Conservation (phyloP, 2,329 filamentous ascomycete genomes). For the Exophiala alcalophila region DNA sequence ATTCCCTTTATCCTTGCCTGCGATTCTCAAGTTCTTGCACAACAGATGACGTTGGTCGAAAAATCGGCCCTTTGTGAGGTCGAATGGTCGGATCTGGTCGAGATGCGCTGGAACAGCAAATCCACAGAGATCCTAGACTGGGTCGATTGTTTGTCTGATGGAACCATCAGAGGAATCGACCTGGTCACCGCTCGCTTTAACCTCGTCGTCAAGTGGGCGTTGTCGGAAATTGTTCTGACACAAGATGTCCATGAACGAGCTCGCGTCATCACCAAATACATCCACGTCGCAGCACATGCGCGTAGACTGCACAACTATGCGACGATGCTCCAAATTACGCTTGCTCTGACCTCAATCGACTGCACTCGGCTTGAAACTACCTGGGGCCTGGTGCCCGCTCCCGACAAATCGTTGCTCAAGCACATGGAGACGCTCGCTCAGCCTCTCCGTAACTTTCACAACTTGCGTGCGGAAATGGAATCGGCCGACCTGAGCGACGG, state of each 20-base stretch:
- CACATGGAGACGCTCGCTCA: slow-evolving; percentile 61
- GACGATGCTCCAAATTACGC: slow-evolving; percentile 63
- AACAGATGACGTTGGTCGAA: slow-evolving; percentile 64
- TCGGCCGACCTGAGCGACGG: slow-evolving; percentile 56
- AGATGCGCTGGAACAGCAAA: slow-evolving; percentile 60
- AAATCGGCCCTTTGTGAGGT: slow-evolving; percentile 64
- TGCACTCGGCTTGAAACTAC: slow-evolving; percentile 56
- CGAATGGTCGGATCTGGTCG: slow-evolving; percentile 64
- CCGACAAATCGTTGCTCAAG: slow-evolving; percentile 55
- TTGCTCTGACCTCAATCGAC: slow-evolving; percentile 60
- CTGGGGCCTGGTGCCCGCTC: slow-evolving; percentile 55
- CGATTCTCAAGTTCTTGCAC: slow-evolving; percentile 58
- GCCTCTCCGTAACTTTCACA: slow-evolving; percentile 62
- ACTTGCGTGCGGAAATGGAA: slow-evolving; percentile 63
- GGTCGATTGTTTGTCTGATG: slow-evolving; percentile 59
- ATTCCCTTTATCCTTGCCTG: slow-evolving; percentile 63
- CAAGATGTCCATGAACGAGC: slow-evolving; percentile 57
- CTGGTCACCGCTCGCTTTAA: slow-evolving; percentile 66
- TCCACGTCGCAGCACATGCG: slow-evolving; percentile 60
- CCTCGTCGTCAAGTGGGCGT: slow-evolving; percentile 63
- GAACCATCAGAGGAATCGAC: slow-evolving; percentile 56
- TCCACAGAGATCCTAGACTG: slow-evolving; percentile 55
- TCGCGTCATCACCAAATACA: slow-evolving; percentile 60
- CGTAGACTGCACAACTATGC: slow-evolving; percentile 62
- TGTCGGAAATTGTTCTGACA: slow-evolving; percentile 62